Percentiles rank a stretch among this genome's conserved stretches.
Conservation (phyloP, 768 basidiomycete genomes). For the Mycena galopus region DNA sequence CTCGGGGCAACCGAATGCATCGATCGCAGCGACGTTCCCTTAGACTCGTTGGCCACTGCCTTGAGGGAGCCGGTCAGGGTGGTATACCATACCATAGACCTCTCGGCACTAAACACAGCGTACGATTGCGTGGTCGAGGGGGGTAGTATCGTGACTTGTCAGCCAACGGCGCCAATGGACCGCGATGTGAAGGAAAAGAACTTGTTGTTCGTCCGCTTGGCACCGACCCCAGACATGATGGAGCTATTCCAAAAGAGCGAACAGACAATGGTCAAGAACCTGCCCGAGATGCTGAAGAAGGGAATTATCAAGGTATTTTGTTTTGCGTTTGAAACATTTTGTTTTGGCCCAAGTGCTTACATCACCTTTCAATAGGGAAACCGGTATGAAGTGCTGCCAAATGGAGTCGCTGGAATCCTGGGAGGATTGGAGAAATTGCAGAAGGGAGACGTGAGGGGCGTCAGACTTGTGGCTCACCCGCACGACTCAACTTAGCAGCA, state of each 20-base stretch:
- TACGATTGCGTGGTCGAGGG: slow-evolving; percentile 10
- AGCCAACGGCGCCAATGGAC: not conserved
- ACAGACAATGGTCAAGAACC: slow-evolving; percentile 32
- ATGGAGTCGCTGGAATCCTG: slow-evolving; percentile 58
- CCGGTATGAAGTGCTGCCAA: slow-evolving; percentile 54
- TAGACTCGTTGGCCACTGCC: not conserved
- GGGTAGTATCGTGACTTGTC: slow-evolving; percentile 4
- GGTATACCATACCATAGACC: slow-evolving; percentile 5
- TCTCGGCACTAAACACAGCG: not conserved
- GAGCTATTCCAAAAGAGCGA: no score
- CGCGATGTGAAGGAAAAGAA: not conserved
- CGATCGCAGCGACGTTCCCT: slow-evolving; percentile 30
- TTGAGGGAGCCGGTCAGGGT: slow-evolving; percentile 12
- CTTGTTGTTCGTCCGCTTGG: not conserved
- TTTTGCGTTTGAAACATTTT: not conserved
- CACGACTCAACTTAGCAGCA: no score
- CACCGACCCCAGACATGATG: not conserved
- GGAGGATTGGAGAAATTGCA: slow-evolving; percentile 49
- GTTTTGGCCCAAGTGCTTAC: no score
- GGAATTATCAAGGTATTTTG: slow-evolving; percentile 50
- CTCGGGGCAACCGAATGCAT: slow-evolving; percentile 52
- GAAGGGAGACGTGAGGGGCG: slow-evolving; percentile 17
- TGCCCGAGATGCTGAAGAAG: slow-evolving; percentile 47
- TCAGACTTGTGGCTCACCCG: slow-evolving; percentile 30
- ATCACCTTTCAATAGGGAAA: slow-evolving; percentile 56